Conservation (phyloP, 305 asterid species). For the Fraxinus platypoda region DNA sequence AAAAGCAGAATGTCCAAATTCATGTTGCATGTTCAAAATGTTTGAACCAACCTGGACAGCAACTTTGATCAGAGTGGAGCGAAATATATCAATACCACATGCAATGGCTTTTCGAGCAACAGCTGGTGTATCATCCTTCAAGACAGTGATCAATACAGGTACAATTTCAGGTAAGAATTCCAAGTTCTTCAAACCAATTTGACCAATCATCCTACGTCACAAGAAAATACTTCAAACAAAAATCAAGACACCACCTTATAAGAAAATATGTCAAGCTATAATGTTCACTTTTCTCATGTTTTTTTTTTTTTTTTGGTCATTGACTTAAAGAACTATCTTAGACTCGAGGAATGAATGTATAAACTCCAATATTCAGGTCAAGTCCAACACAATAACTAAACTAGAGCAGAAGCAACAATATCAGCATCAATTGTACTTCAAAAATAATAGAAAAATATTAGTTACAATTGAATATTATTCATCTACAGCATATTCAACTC, state of each 20-base stretch:
- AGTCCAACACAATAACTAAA: not conserved
- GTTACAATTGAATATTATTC: not conserved
- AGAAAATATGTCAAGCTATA: conserved; percentile 7
- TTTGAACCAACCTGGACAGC: conserved; percentile 63
- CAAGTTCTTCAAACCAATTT: conserved; percentile 69
- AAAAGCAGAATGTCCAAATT: not conserved
- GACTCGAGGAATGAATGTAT: conserved; percentile 3
- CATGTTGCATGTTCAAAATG: conserved; percentile 10
- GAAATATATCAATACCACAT: conserved; percentile 76
- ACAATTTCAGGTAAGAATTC: conserved; percentile 77
- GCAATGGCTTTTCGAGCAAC: conserved; percentile 91
- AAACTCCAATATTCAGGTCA: conserved; percentile 11
- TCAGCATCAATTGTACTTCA: not conserved
- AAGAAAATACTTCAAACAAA: conserved; percentile 18
- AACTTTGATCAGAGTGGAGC: conserved; percentile 58
- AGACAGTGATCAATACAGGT: conserved; percentile 62
- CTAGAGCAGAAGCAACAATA: not conserved
- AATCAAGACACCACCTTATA: conserved; percentile 17
- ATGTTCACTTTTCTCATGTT: not conserved
- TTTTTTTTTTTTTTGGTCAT: not conserved
- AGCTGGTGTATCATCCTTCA: conserved; percentile 82
- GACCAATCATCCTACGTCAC: conserved; percentile 66
- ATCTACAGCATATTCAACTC: not conserved
- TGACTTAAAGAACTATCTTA: not conserved
- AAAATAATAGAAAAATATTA: not conserved